These are phyloP conservation scores for Aurinia saxatilis DNA, from an alignment of 345 rosid species.

Conservation along the genomic window DNA sequence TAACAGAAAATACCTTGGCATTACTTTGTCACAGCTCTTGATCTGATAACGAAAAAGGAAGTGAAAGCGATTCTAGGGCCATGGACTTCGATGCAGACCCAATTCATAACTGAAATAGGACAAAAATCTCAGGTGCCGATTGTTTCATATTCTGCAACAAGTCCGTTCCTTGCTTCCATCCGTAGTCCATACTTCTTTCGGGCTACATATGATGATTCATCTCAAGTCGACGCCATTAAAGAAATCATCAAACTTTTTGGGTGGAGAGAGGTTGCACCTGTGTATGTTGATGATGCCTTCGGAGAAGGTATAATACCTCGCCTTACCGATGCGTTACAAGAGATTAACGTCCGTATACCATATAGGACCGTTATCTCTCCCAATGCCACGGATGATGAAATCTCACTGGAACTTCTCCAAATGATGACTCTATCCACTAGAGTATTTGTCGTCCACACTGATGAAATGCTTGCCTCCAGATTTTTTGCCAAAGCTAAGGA, in stretches of 20 bases:
- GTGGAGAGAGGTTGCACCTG: slow-evolving; percentile 47
- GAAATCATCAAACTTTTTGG: slow-evolving; percentile 34
- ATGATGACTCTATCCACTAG: slow-evolving; percentile 38
- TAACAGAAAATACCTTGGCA: not conserved
- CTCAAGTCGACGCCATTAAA: slow-evolving; percentile 38
- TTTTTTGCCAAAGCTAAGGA: slow-evolving; percentile 35
- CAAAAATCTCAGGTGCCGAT: slow-evolving; percentile 43
- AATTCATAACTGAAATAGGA: slow-evolving; percentile 35
- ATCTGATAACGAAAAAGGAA: slow-evolving; percentile 33
- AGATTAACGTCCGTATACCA: slow-evolving; percentile 30
- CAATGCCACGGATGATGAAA: slow-evolving; percentile 38
- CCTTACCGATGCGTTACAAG: slow-evolving; percentile 36
- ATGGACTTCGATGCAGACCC: slow-evolving; percentile 28
- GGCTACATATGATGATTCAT: slow-evolving; percentile 27
- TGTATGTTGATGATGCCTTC: slow-evolving; percentile 32
- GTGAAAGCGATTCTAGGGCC: slow-evolving; percentile 52
- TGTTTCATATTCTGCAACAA: slow-evolving; percentile 42
- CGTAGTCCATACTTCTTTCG: slow-evolving; percentile 41
- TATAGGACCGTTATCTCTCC: slow-evolving; percentile 37
- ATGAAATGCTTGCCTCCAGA: slow-evolving; percentile 24
- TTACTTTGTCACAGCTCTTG: slow-evolving; percentile 31
- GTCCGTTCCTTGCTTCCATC: slow-evolving; percentile 32
- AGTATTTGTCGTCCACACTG: slow-evolving; percentile 43
- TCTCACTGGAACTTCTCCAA: slow-evolving; percentile 31
- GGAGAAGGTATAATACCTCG: slow-evolving; percentile 40